Evolutionary conservation across 2,329 filamentous ascomycete genomes (phyloP).

Genomic region (Huntiella moniliformis): DNA sequence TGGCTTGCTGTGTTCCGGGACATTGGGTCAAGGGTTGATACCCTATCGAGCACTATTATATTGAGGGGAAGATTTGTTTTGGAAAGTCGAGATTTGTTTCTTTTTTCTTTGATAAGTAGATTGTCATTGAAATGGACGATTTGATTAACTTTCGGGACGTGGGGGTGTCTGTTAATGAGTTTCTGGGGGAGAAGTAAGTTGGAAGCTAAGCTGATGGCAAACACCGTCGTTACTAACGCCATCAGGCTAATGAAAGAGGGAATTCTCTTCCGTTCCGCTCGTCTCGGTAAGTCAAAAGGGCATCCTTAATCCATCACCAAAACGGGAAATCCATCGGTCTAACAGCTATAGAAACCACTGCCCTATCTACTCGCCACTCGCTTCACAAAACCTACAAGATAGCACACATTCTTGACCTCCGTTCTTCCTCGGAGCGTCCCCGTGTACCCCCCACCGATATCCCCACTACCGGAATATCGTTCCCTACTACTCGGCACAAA

Average conservation of each 20-base stretch:
- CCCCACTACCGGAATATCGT: neutral
- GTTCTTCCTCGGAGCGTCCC: slow-evolving; percentile 28
- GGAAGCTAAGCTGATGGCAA: neutral
- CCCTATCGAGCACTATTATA: too few relatives aligned
- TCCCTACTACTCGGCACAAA: slow-evolving; percentile 4
- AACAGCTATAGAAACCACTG: slow-evolving; percentile 45
- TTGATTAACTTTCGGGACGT: slow-evolving; percentile 62
- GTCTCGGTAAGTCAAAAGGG: slow-evolving; percentile 25
- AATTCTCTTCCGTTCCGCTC: neutral
- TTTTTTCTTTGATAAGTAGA: too few relatives aligned
- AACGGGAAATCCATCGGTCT: slow-evolving; percentile 20
- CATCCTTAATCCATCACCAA: slow-evolving; percentile 48
- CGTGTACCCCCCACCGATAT: neutral
- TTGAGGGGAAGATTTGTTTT: too few relatives aligned
- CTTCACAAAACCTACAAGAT: slow-evolving; percentile 44
- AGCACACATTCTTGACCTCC: slow-evolving; percentile 57
- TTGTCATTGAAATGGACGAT: neutral
- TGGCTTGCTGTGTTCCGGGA: too few relatives aligned
- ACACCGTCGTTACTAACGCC: neutral
- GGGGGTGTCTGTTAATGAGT: slow-evolving; percentile 44
- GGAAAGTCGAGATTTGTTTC: too few relatives aligned
- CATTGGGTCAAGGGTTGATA: too few relatives aligned
- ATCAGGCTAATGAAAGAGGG: neutral
- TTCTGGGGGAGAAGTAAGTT: slow-evolving; percentile 34
- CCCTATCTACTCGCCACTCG: slow-evolving; percentile 38